Evolutionary conservation across 139 green algal genomes (phyloP).

Genomic region (Nannochloris sp.): DNA sequence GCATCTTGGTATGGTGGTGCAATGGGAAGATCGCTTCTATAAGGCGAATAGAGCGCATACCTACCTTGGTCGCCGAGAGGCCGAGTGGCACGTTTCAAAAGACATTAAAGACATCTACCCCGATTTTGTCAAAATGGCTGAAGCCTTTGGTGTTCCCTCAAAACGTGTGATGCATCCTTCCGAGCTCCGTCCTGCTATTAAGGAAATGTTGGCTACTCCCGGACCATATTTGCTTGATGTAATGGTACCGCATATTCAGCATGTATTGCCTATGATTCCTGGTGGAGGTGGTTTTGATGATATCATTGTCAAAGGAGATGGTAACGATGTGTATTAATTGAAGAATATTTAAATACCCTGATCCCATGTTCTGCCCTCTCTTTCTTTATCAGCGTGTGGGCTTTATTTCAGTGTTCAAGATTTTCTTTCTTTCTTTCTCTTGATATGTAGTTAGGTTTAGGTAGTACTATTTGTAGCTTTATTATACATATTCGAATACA

Average conservation of each 20-base stretch:
- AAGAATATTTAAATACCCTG: too few relatives aligned
- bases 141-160: conserved; percentile 66
- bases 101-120: conserved; percentile 94
- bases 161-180: conserved; percentile 61
- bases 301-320: conserved; percentile 89
- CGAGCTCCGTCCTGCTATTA: conserved; percentile 52
- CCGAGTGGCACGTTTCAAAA: conserved; percentile 49
- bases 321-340: conserved; percentile 49
- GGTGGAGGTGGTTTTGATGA: conserved; percentile 92
- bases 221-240: conserved; percentile 97
- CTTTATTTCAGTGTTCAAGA: background rate
- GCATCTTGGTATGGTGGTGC: conserved; percentile 98
- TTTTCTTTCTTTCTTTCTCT: background rate
- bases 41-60: conserved; percentile 98
- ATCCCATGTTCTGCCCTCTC: too few relatives aligned
- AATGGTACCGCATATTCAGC: conserved; percentile 98
- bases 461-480: too few relatives aligned
- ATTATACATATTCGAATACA: too few relatives aligned
- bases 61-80: conserved; percentile 82
- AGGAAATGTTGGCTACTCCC: conserved; percentile 86
- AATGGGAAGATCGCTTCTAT: conserved; percentile 99
- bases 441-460: too few relatives aligned
- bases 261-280: conserved; percentile 99
- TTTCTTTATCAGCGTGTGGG: too few relatives aligned
- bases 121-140: conserved; percentile 89